phyloP scores from a whole-genome alignment of 75 land plant species.

The Picea sitchensis region DNA sequence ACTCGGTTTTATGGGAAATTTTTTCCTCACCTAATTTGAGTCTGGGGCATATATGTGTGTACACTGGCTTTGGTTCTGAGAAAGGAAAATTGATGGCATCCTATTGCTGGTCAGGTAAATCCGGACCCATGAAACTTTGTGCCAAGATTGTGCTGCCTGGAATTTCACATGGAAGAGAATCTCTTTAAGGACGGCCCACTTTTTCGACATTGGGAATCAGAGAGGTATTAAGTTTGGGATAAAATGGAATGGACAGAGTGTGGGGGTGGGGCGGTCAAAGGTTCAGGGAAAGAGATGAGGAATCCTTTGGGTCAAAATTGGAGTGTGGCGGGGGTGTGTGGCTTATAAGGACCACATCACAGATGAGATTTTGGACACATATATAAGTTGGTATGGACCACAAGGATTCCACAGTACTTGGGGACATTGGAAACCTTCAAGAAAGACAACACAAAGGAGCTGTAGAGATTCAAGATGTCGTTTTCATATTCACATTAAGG shows the following conservation, averaged over 20 bases:
- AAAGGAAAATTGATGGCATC: neutral
- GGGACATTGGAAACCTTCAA: neutral
- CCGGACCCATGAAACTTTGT: neutral
- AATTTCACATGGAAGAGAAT: slow-evolving; percentile 6
- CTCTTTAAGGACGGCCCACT: neutral
- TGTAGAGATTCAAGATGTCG: slow-evolving; percentile 4
- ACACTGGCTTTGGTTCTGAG: neutral
- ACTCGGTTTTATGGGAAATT: neutral
- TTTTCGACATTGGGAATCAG: neutral
- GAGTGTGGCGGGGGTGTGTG: neutral
- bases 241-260: neutral
- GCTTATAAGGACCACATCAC: no score
- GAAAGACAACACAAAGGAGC: neutral
- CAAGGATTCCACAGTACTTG: neutral
- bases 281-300: neutral
- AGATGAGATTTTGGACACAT: neutral
- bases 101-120: neutral
- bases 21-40: no score
- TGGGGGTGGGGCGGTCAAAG: neutral
- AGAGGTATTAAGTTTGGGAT: neutral
- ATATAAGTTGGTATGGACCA: neutral
- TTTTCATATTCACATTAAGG: neutral
- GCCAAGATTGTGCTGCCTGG: neutral
- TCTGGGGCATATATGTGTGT: neutral
- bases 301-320: neutral